Evolutionary conservation across 2,329 filamentous ascomycete genomes (phyloP), one percentile per base, ranked within the genome.

Genomic region (Fusarium succisae): DNA sequence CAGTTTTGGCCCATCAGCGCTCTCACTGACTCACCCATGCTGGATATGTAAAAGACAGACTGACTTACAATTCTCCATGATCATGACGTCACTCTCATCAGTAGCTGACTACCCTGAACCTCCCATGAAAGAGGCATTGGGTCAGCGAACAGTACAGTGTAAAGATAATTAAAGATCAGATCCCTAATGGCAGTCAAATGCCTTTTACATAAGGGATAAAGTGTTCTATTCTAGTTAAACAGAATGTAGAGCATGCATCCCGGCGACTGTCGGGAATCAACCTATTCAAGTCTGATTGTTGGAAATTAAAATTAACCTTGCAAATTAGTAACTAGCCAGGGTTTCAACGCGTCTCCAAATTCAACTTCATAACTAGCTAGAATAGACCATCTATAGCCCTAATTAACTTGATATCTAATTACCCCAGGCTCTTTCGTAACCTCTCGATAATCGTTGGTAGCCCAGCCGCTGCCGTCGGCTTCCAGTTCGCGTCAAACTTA

Each of bases 1-100:
- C 3, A 0, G 2, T 12, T 12, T 28, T 2, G 0, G 7, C 13
- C 18, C 4, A 20, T 8, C 3, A 15, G 2, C 2, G 4, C 1
- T 15, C 17, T 37, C 5, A 3, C 14, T 53, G 18, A 15, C 32
- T 53, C 11, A 26, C 17, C 15, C 6, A 44, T 17, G 32, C 8
- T 35, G 32, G 32, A 1, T 17, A 15, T 1, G 14, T 17, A 24
- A 24, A 15, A 13, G 15, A 11, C 22, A 10, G 32, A 15, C 35
- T 0, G 0, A 13, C 20, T 22, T 39, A 1, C 12, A 22, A 1
- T 8, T 39, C 10, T 39, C 11, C 12, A 13, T 8, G 0, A 8
- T 8, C 8, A 22, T 50, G 47, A n/a, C 47, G 14, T 32, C 28
- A 48, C 17, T 0, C 5, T 2, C 5, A 0, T 4, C 0, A n/a